A percentile compares a stretch with the other conserved stretches of the same genome.
Conservation (phyloP, 2,329 filamentous ascomycete genomes). For the Chaetomiaceae sp. region DNA sequence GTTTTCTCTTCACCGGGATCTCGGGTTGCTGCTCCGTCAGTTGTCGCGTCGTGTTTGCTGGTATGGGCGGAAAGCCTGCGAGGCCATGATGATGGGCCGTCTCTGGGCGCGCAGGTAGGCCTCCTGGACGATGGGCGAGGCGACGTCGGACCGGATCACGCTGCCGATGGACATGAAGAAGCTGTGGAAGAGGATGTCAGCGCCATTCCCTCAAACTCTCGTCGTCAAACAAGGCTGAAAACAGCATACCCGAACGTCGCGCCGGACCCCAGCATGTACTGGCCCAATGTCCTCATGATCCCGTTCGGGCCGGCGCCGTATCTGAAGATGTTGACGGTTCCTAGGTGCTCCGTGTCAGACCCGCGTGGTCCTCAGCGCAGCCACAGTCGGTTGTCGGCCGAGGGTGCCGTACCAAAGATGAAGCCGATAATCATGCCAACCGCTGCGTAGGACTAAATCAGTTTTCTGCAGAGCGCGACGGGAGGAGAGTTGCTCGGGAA, state of each 20-base stretch:
- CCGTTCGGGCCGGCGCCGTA: constrained; percentile 92
- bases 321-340: constrained; percentile 89
- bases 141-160: constrained; percentile 89
- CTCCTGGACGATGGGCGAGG: constrained; percentile 69
- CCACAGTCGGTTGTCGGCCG: not conserved
- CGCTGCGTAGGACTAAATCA: constrained; percentile 51
- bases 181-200: constrained; percentile 35
- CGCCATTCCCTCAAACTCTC: not conserved
- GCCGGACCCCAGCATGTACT: constrained; percentile 94
- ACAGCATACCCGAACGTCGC: constrained; percentile 82
- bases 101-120: constrained; percentile 71
- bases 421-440: constrained; percentile 96
- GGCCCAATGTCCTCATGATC: constrained; percentile 87
- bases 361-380: not conserved
- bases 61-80: constrained; percentile 38
- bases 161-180: constrained; percentile 99
- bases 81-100: constrained; percentile 64
- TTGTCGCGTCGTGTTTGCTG: constrained; percentile 20
- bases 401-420: constrained; percentile 69
- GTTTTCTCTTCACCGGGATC: not conserved
- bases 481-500: not conserved
- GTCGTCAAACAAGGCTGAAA: no score
- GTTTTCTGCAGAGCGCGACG: constrained; percentile 12
- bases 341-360: constrained; percentile 45
- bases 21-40: constrained; percentile 5